A percentile compares a stretch with the other conserved stretches of the same genome.
Conservation (phyloP, 2,329 filamentous ascomycete genomes). For the Trichoderma sp. region DNA sequence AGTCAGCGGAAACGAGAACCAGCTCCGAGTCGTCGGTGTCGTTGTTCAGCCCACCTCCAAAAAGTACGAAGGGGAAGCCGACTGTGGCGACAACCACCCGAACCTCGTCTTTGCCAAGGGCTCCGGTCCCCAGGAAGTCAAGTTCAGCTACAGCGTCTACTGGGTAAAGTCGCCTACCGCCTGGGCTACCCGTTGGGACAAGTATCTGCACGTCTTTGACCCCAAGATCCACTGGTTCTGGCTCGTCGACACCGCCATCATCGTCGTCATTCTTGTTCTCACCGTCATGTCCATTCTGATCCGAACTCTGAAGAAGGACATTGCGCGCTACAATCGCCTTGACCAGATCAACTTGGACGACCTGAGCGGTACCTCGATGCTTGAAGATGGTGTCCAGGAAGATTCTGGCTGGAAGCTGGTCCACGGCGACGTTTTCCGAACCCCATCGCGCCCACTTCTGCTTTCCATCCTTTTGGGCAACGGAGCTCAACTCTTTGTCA, state of each 20-base stretch:
- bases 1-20: constrained; percentile 61
- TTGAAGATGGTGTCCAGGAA: constrained; percentile 93
- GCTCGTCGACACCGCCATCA: constrained; percentile 90
- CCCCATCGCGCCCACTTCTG: constrained; percentile 76
- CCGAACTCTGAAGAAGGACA: constrained; percentile 87
- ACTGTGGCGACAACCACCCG: constrained; percentile 60
- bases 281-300: constrained; percentile 92
- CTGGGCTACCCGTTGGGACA: constrained; percentile 98
- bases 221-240: constrained; percentile 99
- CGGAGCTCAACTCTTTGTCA: constrained; percentile 93
- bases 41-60: constrained; percentile 79
- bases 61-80: constrained; percentile 54
- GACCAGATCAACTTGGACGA: constrained; percentile 91
- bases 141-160: constrained; percentile 89
- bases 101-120: constrained; percentile 64
- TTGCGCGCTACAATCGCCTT: constrained; percentile 91
- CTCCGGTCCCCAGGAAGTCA: constrained; percentile 57
- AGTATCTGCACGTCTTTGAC: constrained; percentile 95
- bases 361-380: constrained; percentile 70
- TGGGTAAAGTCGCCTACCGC: constrained; percentile 82
- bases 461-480: constrained; percentile 88
- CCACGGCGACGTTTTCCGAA: constrained; percentile 94
- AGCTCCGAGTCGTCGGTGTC: constrained; percentile 88
- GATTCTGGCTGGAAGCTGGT: constrained; percentile 99
- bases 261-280: constrained; percentile 85